These are phyloP conservation scores for Exophiala viscosa DNA, from an alignment of 2,329 filamentous ascomycete genomes.

Conservation along the genomic window DNA sequence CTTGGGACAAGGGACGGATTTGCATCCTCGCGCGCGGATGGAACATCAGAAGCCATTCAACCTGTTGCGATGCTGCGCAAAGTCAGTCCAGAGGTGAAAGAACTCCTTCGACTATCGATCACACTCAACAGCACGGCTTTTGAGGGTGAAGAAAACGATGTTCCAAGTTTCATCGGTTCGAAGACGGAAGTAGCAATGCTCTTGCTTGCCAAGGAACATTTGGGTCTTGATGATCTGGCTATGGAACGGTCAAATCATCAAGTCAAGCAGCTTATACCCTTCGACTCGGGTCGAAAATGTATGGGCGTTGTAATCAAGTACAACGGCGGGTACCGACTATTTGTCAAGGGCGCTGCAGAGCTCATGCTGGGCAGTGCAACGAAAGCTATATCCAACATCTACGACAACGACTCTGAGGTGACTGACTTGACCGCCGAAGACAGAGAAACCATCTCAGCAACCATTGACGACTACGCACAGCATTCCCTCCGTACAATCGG, in stretches of 20 bases:
- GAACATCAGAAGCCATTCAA: conserved; percentile 8
- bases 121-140: conserved; percentile 65
- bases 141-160: conserved; percentile 67
- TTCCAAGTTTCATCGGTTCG: conserved; percentile 66
- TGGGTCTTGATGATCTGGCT: conserved; percentile 61
- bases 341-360: conserved; percentile 49
- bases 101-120: conserved; percentile 41
- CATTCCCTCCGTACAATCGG: conserved; percentile 71
- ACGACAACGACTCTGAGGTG: conserved; percentile 26
- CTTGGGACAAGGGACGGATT: conserved; percentile 59
- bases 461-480: conserved; percentile 42
- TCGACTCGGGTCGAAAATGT: conserved; percentile 72
- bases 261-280: conserved; percentile 66
- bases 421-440: conserved; percentile 27
- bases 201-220: conserved; percentile 63
- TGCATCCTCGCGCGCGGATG: conserved; percentile 20
- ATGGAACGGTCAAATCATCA: conserved; percentile 60
- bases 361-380: conserved; percentile 41
- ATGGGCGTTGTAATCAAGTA: conserved; percentile 47
- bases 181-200: conserved; percentile 74
- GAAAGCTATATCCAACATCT: conserved; percentile 33
- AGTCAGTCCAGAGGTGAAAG: conserved; percentile 33
- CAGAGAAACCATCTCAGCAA: conserved; percentile 31
- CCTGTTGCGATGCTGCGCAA: conserved; percentile 23
- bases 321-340: conserved; percentile 40